These are phyloP conservation scores for Phytophthora hybrid DNA, from an alignment of 352 stramenopile genomes.

Conservation along the genomic window DNA sequence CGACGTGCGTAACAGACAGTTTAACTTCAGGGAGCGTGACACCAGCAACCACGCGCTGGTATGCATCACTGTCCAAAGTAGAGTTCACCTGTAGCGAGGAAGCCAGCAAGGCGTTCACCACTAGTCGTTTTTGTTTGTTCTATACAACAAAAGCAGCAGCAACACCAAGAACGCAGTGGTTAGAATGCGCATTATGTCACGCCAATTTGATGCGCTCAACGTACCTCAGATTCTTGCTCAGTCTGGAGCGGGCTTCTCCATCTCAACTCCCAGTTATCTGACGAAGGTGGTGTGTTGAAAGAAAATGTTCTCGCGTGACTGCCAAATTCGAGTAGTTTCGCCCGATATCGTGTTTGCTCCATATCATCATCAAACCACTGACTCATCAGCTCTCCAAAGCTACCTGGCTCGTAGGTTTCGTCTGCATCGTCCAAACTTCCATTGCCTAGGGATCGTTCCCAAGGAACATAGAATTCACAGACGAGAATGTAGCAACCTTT, in stretches of 20 bases:
- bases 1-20: slow-evolving; percentile 55
- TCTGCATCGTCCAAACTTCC: slow-evolving; percentile 14
- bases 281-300: slow-evolving; percentile 44
- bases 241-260: slow-evolving; percentile 73
- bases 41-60: slow-evolving; percentile 48
- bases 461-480: slow-evolving; percentile 80
- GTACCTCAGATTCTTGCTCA: slow-evolving; percentile 64
- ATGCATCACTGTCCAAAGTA: slow-evolving; percentile 45
- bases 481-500: slow-evolving; percentile 59
- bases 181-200: not conserved
- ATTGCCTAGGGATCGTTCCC: slow-evolving; percentile 46
- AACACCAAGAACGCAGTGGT: not conserved
- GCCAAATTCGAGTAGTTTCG: slow-evolving; percentile 54
- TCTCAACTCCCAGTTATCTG: slow-evolving; percentile 83
- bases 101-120: slow-evolving; percentile 73
- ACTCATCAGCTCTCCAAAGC: slow-evolving; percentile 75
- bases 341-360: slow-evolving; percentile 54
- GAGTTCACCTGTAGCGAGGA: slow-evolving; percentile 76
- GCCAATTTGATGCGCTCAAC: slow-evolving; percentile 4
- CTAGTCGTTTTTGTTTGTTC: slow-evolving; percentile 71
- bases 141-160: slow-evolving; percentile 29
- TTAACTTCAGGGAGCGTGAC: slow-evolving; percentile 45
- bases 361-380: slow-evolving; percentile 78
- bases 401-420: slow-evolving; percentile 53
- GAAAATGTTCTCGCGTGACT: slow-evolving; percentile 41